Evolutionary conservation across 2,329 filamentous ascomycete species (phyloP).

Genomic region (Neopestalotiopsis sp.): DNA sequence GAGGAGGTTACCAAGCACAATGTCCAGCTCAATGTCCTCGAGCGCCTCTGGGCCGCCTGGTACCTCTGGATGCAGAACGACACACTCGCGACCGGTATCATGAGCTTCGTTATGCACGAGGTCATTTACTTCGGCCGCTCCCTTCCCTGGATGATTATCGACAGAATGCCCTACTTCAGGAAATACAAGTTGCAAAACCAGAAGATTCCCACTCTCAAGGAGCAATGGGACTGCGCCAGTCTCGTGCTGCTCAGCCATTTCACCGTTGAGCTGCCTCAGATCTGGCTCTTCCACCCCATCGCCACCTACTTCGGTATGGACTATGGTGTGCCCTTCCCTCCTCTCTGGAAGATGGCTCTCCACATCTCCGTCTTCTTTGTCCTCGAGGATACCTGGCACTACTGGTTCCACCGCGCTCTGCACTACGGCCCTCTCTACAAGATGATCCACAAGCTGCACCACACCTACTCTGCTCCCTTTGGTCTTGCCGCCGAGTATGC

Average conservation of each 20-base stretch:
- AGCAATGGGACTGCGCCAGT: constrained; percentile 93
- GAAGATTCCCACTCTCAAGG: constrained; percentile 90
- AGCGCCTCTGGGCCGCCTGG: constrained; percentile 93
- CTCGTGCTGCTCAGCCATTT: constrained; percentile 95
- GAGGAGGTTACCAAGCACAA: constrained; percentile 75
- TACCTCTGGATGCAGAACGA: constrained; percentile 99
- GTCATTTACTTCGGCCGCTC: constrained; percentile 90
- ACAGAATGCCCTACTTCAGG: constrained; percentile 84
- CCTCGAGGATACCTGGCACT: constrained; percentile 97
- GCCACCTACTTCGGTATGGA: constrained; percentile 90
- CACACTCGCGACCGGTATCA: constrained; percentile 91
- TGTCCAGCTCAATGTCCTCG: constrained; percentile 83
- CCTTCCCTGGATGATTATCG: constrained; percentile 92
- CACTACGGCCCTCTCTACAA: constrained; percentile 97
- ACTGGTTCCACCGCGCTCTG: constrained; percentile 91
- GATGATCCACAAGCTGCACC: constrained; percentile 97
- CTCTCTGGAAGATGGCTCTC: constrained; percentile 82
- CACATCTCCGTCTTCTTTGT: constrained; percentile 96
- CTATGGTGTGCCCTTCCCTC: constrained; percentile 88
- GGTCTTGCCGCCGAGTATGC: constrained; percentile 97
- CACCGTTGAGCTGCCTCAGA: constrained; percentile 97
- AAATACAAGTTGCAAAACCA: constrained; percentile 92
- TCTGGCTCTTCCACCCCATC: constrained; percentile 98
- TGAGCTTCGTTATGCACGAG: constrained; percentile 97
- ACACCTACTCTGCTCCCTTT: constrained; percentile 97